Conservation (phyloP, 2,329 filamentous ascomycete genomes). For the Cladosporium velox region DNA sequence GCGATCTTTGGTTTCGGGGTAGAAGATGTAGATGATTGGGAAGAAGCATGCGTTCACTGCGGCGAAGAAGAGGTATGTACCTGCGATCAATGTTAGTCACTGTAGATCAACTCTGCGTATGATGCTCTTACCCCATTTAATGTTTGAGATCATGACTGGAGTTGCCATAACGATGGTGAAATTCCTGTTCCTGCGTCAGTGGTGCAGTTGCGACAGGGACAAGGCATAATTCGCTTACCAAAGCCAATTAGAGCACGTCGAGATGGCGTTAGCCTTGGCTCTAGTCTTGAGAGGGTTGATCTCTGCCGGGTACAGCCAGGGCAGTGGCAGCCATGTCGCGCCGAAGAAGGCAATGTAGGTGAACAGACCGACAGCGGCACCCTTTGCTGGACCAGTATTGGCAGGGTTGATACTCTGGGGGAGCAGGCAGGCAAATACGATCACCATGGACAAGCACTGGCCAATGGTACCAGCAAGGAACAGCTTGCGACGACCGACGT, state of each 20-base stretch:
- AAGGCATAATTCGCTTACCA: slow-evolving; percentile 25
- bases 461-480: slow-evolving; percentile 47
- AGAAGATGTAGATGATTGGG: slow-evolving; percentile 22
- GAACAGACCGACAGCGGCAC: slow-evolving; percentile 33
- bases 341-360: slow-evolving; percentile 35
- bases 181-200: slow-evolving; percentile 2
- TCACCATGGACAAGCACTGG: slow-evolving; percentile 57
- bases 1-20: slow-evolving; percentile 23
- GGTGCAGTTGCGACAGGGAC: too few species aligned
- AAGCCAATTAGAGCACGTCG: slow-evolving; percentile 16
- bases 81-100: slow-evolving; percentile 15
- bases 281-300: slow-evolving; percentile 39
- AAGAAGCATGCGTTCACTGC: slow-evolving; percentile 19
- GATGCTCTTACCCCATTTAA: slow-evolving; percentile 43
- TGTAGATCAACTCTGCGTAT: too few species aligned
- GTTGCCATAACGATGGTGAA: slow-evolving; percentile 23
- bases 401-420: slow-evolving; percentile 14
- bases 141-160: slow-evolving; percentile 18
- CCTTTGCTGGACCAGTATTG: slow-evolving; percentile 17
- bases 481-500: slow-evolving; percentile 53
- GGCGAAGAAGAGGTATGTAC: slow-evolving; percentile 18
- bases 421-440: slow-evolving; percentile 40
- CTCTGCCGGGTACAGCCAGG: slow-evolving; percentile 32
- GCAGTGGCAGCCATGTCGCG: slow-evolving; percentile 29
- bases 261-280: slow-evolving; percentile 24